Evolutionary conservation across 768 basidiomycete genomes (phyloP).

Genomic region (Rhizopogon roseolus): DNA sequence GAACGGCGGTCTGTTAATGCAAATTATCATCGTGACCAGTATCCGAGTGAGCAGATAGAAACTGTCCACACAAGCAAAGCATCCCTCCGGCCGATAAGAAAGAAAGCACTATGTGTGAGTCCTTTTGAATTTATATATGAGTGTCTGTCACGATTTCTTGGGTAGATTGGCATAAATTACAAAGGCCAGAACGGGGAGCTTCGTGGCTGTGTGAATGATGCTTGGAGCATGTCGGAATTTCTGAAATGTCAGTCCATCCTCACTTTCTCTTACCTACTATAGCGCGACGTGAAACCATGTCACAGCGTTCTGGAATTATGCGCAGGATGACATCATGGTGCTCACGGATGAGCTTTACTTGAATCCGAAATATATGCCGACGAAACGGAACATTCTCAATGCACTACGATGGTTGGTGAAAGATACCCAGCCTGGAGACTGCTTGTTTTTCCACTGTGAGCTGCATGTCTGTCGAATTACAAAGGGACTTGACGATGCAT

Average conservation of each 20-base stretch:
- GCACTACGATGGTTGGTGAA: conserved; percentile 58
- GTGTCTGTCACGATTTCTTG: background rate
- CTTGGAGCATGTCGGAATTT: conserved; percentile 68
- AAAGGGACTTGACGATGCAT: background rate
- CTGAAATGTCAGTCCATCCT: conserved; percentile 22
- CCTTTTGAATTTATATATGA: background rate
- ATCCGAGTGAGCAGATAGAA: background rate
- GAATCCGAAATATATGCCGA: conserved; percentile 35
- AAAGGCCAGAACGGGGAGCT: conserved; percentile 55
- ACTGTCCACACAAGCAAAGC: background rate
- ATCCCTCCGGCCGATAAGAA: background rate
- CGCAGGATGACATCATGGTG: conserved; percentile 45
- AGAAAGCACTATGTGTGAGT: background rate
- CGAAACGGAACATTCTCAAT: conserved; percentile 40
- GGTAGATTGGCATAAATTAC: conserved; percentile 83
- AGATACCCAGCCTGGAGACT: conserved; percentile 56
- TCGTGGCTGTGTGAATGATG: conserved; percentile 86
- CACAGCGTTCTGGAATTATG: conserved; percentile 34
- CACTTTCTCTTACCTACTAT: background rate
- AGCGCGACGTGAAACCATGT: background rate
- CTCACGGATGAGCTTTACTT: conserved; percentile 34
- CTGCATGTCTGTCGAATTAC: background rate
- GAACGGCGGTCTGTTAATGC: background rate
- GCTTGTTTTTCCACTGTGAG: conserved; percentile 62
- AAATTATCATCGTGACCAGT: background rate